Evolutionary conservation across 805 yeast species (phyloP).

Genomic region (Starmerella bombi): DNA sequence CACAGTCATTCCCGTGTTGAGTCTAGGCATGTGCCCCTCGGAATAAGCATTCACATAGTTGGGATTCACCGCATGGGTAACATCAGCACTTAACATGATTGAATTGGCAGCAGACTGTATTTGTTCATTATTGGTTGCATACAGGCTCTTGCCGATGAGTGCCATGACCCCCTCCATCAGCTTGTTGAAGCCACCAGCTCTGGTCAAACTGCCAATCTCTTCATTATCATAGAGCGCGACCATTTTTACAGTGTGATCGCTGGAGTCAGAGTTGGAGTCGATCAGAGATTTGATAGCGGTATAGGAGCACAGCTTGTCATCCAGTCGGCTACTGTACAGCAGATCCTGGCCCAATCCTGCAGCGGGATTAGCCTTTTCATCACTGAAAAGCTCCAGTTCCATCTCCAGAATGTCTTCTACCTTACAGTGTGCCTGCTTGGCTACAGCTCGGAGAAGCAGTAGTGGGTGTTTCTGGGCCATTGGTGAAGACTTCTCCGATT

Average conservation of each 20-base stretch:
- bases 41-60: constrained; percentile 71
- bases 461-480: constrained; percentile 62
- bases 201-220: constrained; percentile 85
- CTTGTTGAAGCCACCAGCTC: constrained; percentile 95
- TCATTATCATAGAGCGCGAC: constrained; percentile 85
- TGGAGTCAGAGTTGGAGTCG: constrained; percentile 30
- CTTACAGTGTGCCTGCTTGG: constrained; percentile 44
- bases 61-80: constrained; percentile 96
- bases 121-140: constrained; percentile 27
- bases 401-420: constrained; percentile 65
- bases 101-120: constrained; percentile 39
- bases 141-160: constrained; percentile 51
- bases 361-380: constrained; percentile 70
- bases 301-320: constrained; percentile 76
- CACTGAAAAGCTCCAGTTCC: constrained; percentile 77
- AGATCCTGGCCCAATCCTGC: constrained; percentile 74
- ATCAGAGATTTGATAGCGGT: constrained; percentile 54
- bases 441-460: constrained; percentile 55
- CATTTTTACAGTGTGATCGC: constrained; percentile 30
- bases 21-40: constrained; percentile 57
- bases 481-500: constrained; percentile 36
- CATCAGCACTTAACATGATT: constrained; percentile 81
- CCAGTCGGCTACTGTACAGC: constrained; percentile 81
- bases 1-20: constrained; percentile 85
- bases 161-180: constrained; percentile 67